These are phyloP conservation scores for Russula brevipes DNA, from an alignment of 768 basidiomycete species.

Conservation along the genomic window DNA sequence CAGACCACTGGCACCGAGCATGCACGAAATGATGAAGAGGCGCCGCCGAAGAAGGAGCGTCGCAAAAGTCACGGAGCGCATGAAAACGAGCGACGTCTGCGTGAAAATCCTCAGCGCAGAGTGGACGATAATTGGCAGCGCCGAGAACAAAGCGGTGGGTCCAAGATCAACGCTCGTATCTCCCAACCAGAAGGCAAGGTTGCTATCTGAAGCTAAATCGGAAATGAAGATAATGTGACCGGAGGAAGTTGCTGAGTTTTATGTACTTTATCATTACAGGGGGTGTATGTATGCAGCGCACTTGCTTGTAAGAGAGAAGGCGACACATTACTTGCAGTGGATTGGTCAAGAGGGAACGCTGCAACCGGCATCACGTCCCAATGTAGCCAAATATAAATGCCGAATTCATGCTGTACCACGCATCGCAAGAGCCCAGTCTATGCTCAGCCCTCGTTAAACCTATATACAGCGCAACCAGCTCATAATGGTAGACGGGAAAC, in stretches of 20 bases:
- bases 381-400: not conserved
- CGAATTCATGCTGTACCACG: not conserved
- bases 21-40: slow-evolving; percentile 18
- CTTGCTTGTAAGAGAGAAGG: not conserved
- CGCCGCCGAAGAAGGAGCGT: slow-evolving; percentile 20
- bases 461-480: not conserved
- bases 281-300: not conserved
- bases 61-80: slow-evolving; percentile 17
- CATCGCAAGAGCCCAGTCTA: too few relatives aligned
- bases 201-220: slow-evolving; percentile 31
- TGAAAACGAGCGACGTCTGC: slow-evolving; percentile 23
- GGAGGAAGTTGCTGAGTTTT: not conserved
- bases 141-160: slow-evolving; percentile 4
- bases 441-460: not conserved
- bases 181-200: slow-evolving; percentile 51
- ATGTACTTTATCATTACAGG: not conserved
- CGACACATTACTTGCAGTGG: not conserved
- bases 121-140: slow-evolving; percentile 23
- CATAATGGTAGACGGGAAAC: not conserved
- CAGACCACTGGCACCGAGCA: slow-evolving; percentile 10
- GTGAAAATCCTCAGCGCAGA: slow-evolving; percentile 23
- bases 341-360: too few relatives aligned
- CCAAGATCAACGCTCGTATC: slow-evolving; percentile 44
- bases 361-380: not conserved
- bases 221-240: not conserved